Evolutionary conservation across 805 yeast species (phyloP), one percentile per base, ranked within the genome.

Genomic region (Yarrowia hollandica): DNA sequence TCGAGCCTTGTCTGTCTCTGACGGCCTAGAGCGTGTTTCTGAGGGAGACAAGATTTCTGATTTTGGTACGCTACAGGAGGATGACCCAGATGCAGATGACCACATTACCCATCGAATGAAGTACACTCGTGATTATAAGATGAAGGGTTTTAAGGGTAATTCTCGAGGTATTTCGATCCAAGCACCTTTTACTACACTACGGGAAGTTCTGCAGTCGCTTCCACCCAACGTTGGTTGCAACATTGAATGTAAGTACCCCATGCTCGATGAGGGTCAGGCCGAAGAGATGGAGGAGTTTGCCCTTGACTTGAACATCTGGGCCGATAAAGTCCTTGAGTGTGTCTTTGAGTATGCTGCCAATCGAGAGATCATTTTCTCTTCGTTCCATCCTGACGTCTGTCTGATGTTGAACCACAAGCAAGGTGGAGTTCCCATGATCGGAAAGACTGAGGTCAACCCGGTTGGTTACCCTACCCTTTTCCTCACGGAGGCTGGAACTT

Each of bases 311-410:
- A 92, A 92, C 70, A 79, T 79, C 64, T 92, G 90, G 84, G 88
- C 90, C 31, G 97, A 92, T 70, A 88, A 96, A 0, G 88, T 92
- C 15, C 77, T 92, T 64, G 77, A 86, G 65, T 79, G 79, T 23
- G 92, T 92, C 14, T 91, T 86, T 68, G 95, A 88, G 61, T 78
- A 87, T 70, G 83, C 84, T 7, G 76, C 81, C 34, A 91, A 90
- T 8, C 79, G 98, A 64, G 96, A 92, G 69, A 81, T 92, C 39
- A 85, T 92, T 16, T 88, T 92, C 67, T 89, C 96, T 1, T 88
- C 96, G 2, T 92, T 92, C 79, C 96, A 92, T 68, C 98, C 98
- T 0, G 98, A 92, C 70, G 81, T 90, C 28, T 92, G 98, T 72
- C 72, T 88, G 57, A 76, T 90, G 77, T 75, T 92, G 38, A 86